These are phyloP conservation scores for Cladosporium sp. DNA, from an alignment of 2,329 filamentous ascomycete genomes.

Conservation along the genomic window DNA sequence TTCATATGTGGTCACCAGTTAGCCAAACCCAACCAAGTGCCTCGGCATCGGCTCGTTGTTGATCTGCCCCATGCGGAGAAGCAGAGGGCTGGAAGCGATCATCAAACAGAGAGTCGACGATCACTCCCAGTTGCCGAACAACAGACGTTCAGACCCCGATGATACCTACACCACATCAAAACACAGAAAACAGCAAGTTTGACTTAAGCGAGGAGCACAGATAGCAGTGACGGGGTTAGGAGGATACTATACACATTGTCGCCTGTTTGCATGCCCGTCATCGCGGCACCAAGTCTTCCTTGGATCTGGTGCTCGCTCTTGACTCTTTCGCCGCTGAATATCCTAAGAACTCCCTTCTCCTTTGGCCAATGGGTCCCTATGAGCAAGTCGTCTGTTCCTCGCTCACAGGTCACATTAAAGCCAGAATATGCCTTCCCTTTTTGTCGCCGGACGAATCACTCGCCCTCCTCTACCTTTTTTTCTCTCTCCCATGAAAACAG, in stretches of 20 bases:
- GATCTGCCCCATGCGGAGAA: conserved; percentile 7
- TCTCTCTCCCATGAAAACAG: neutral
- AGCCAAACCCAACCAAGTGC: neutral
- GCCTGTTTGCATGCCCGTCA: neutral
- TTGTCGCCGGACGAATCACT: neutral
- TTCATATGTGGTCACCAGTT: neutral
- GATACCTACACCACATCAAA: neutral
- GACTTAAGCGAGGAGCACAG: neutral
- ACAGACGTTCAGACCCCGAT: conserved; percentile 1
- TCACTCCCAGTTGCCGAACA: neutral
- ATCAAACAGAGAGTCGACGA: neutral
- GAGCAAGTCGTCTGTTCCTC: neutral
- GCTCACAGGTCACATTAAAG: neutral
- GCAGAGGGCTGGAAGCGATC: neutral
- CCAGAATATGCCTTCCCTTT: neutral
- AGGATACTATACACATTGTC: conserved; percentile 11
- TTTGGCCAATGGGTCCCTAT: neutral
- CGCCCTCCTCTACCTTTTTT: neutral
- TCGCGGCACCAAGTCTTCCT: neutral
- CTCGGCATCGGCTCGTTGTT: conserved; percentile 6
- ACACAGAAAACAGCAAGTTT: neutral
- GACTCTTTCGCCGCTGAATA: neutral
- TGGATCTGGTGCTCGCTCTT: neutral
- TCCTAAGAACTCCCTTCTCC: neutral
- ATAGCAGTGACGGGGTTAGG: neutral